These are phyloP conservation scores for Colletotrichum sojae DNA, from an alignment of 2,329 filamentous ascomycete genomes.

Conservation along the genomic window DNA sequence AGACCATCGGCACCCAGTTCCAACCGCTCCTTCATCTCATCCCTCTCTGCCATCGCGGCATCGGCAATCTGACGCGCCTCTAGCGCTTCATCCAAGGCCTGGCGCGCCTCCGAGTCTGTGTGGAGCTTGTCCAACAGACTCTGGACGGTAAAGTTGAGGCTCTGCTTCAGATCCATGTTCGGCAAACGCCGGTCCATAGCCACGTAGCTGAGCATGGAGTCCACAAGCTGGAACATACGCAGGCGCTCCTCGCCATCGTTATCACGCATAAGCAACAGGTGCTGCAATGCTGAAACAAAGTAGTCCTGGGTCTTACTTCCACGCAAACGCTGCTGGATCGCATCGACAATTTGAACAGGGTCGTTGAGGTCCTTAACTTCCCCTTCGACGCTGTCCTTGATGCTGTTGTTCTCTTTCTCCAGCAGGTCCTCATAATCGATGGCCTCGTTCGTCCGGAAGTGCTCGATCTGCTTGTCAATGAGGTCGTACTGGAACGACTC, in stretches of 20 bases:
- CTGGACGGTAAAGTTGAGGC: constrained; percentile 97
- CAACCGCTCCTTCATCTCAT: constrained; percentile 91
- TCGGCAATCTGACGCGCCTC: constrained; percentile 95
- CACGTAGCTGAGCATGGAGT: constrained; percentile 99
- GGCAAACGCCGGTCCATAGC: constrained; percentile 97
- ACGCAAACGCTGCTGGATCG: constrained; percentile 86
- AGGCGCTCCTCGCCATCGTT: constrained; percentile 93
- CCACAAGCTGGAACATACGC: constrained; percentile 96
- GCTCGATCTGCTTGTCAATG: constrained; percentile 98
- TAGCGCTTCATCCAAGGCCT: constrained; percentile 90
- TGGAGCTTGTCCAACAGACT: constrained; percentile 95
- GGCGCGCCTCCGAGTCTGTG: constrained; percentile 94
- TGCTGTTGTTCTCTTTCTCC: constrained; percentile 89
- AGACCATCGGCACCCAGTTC: constrained; percentile 94
- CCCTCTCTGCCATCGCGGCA: constrained; percentile 94
- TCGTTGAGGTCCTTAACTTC: constrained; percentile 94
- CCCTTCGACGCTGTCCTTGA: constrained; percentile 88
- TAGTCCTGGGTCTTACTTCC: constrained; percentile 93
- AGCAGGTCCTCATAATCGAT: constrained; percentile 99
- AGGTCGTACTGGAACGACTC: constrained; percentile 98
- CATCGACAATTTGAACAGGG: constrained; percentile 92
- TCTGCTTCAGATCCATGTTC: constrained; percentile 98
- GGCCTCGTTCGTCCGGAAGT: constrained; percentile 92
- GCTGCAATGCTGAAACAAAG: constrained; percentile 94
- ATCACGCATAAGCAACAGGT: constrained; percentile 91